Conservation (phyloP, 116 monocot genomes). For the Iris pallida region DNA sequence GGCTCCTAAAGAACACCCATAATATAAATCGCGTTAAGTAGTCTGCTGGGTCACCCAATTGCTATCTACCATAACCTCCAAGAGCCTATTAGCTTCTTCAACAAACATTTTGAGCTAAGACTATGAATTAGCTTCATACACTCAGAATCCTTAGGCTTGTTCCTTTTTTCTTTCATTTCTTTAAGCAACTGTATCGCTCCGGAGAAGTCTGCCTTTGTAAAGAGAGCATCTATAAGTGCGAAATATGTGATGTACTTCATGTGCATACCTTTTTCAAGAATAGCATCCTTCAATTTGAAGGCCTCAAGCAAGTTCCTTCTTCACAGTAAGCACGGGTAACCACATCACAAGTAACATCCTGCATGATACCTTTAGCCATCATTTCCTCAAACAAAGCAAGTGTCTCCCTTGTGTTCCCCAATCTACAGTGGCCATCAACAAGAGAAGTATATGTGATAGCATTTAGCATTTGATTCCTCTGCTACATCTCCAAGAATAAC, state of each 20-base stretch:
- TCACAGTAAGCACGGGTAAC: conserved; percentile 41
- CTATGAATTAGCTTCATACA: conserved; percentile 19
- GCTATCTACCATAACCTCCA: conserved; percentile 21
- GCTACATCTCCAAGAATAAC: conserved; percentile 63
- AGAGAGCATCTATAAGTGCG: conserved; percentile 31
- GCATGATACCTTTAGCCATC: conserved; percentile 36
- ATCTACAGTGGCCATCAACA: conserved; percentile 42
- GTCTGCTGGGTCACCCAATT: conserved; percentile 26
- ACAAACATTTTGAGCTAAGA: conserved; percentile 22
- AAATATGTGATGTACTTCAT: conserved; percentile 10
- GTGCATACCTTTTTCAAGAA: conserved; percentile 19
- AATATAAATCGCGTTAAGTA: no score
- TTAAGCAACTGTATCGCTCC: conserved; percentile 27
- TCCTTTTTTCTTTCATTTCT: conserved; percentile 32
- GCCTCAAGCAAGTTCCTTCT: conserved; percentile 38
- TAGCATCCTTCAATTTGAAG: conserved; percentile 34
- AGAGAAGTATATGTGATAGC: conserved; percentile 49
- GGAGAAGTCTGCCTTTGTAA: conserved; percentile 25
- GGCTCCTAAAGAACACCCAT: no score
- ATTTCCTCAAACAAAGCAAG: conserved; percentile 58
- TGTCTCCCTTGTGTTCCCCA: conserved; percentile 33
- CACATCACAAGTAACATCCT: conserved; percentile 53
- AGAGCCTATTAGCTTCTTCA: conserved; percentile 35
- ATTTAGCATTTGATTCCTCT: conserved; percentile 38
- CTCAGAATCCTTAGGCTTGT: conserved; percentile 26